A percentile compares a stretch with the other conserved stretches of the same genome.
phyloP scores from a whole-genome alignment of 177 flowering plant genomes.

The Telopea speciosissima region DNA sequence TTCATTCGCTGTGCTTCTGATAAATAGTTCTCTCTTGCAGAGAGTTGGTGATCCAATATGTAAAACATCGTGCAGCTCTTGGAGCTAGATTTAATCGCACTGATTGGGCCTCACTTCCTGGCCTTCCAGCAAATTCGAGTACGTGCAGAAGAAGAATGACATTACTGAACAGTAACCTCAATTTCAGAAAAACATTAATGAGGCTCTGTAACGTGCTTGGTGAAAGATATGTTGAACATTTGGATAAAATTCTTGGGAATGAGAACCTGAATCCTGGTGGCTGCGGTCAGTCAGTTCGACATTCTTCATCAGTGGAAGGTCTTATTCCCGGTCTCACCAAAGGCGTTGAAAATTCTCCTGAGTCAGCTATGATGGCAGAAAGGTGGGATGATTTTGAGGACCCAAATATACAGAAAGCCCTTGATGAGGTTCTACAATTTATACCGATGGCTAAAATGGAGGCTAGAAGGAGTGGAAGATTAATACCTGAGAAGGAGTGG shows the following conservation, averaged over 20 bases:
- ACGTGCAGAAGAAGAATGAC: conserved; percentile 70
- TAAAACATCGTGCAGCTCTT: conserved; percentile 61
- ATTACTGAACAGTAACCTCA: conserved; percentile 31
- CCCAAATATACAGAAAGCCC: conserved; percentile 34
- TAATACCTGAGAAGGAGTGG: conserved; percentile 20
- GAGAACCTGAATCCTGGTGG: conserved; percentile 13
- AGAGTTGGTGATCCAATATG: conserved; percentile 75
- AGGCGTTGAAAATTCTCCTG: conserved; percentile 16
- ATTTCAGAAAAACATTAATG: conserved; percentile 55
- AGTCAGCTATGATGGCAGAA: conserved; percentile 18
- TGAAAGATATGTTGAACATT: conserved; percentile 52
- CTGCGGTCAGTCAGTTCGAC: conserved; percentile 10
- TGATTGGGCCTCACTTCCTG: conserved; percentile 61
- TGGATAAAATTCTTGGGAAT: conserved; percentile 28
- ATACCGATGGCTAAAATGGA: conserved; percentile 46
- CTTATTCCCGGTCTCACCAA: conserved; percentile 2
- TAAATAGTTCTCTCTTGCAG: conserved; percentile 29
- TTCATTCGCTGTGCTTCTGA: background rate
- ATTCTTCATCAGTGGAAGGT: conserved; percentile 13
- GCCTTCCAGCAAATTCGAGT: conserved; percentile 73
- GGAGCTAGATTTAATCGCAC: conserved; percentile 58
- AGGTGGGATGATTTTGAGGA: conserved; percentile 85
- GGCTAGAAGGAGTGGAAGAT: conserved; percentile 24
- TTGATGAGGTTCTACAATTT: conserved; percentile 59
- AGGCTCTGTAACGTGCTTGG: conserved; percentile 66